phyloP scores from a whole-genome alignment of 2,329 filamentous ascomycete genomes.

The Aspergillus calidoustus region DNA sequence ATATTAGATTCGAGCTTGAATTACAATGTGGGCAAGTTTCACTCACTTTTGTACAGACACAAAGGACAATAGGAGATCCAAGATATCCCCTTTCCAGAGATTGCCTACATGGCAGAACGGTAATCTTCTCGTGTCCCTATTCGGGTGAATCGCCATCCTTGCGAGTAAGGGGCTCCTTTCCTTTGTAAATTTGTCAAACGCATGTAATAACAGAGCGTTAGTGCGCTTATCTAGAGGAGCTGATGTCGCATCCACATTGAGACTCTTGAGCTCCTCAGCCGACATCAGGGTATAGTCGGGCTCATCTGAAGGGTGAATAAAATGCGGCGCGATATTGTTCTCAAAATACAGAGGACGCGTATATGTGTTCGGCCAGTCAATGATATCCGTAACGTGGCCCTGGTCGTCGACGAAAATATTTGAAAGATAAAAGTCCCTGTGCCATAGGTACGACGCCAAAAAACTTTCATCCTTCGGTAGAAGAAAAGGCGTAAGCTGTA shows the following conservation, averaged over 20 bases:
- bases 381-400: slow-evolving; percentile 42
- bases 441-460: slow-evolving; percentile 40
- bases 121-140: slow-evolving; percentile 30
- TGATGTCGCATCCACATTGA: slow-evolving; percentile 9
- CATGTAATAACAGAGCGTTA: slow-evolving; percentile 27
- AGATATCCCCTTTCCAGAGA: slow-evolving; percentile 33
- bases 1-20: background rate
- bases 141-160: slow-evolving; percentile 25
- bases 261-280: slow-evolving; percentile 26
- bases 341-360: slow-evolving; percentile 30
- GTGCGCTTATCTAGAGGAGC: slow-evolving; percentile 17
- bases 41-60: slow-evolving; percentile 32
- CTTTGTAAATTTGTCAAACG: slow-evolving; percentile 26
- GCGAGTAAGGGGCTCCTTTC: slow-evolving; percentile 24
- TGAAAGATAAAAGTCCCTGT: slow-evolving; percentile 43
- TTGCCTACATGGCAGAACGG: slow-evolving; percentile 26
- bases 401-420: slow-evolving; percentile 45
- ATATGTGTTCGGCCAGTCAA: slow-evolving; percentile 48
- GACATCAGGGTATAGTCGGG: slow-evolving; percentile 23
- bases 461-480: slow-evolving; percentile 31
- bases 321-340: slow-evolving; percentile 17
- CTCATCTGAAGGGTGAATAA: slow-evolving; percentile 24
- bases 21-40: background rate
- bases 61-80: slow-evolving; percentile 30
- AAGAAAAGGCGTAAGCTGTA: slow-evolving; percentile 34